Base-by-base conservation (phyloP, 345 rosid genomes). In the Cardamine resedifolia region DNA sequence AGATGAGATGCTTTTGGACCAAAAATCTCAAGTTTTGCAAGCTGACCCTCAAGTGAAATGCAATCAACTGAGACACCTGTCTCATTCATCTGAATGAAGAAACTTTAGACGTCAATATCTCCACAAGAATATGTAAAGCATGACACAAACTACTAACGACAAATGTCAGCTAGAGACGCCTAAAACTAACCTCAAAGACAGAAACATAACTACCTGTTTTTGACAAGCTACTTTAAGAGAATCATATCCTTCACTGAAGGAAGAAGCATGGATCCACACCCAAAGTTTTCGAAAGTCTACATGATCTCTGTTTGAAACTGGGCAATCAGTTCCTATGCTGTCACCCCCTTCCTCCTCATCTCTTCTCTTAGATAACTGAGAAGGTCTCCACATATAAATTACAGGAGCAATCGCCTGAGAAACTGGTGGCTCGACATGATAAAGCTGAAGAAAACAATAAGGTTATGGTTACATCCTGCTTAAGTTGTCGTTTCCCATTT, bases 251-350 rank as follows among this genome's bases (percentile, higher is more conserved):
- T 91, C 96, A 58, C 19, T 64, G 78, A 88, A 86, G 67, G 95
- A 89, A 41, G 89, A 85, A 73, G 92, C 89, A 89, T 91, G 97
- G 68, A 91, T 82, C 97, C 95, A 94, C 55, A 91, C 71, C 95
- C 95, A 91, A 53, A 89, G 75, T 77, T 83, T 87, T 49, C 88
- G 77, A 71, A 50, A 39, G 27, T 70, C 68, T 61, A 75, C 65
- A 75, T 31, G 23, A 36, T 31, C 78, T 9, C 43, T 41, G 34
- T 52, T 36, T 7, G 72, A 58, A 50, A 48, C 68, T 58, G 72
- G 38, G 15, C 28, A 64, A 52, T 73, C 73, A 69, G 57, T 48
- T 62, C 68, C 82, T 64, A 65, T 53, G 20, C 33, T 24, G 48
- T 16, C 62, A 49, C 24, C 45, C 15, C 8, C 75, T 61, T 50